A percentile compares a stretch with the other conserved stretches of the same genome.
phyloP scores from a whole-genome alignment of 768 basidiomycete species.

The Pisolithus orientalis region DNA sequence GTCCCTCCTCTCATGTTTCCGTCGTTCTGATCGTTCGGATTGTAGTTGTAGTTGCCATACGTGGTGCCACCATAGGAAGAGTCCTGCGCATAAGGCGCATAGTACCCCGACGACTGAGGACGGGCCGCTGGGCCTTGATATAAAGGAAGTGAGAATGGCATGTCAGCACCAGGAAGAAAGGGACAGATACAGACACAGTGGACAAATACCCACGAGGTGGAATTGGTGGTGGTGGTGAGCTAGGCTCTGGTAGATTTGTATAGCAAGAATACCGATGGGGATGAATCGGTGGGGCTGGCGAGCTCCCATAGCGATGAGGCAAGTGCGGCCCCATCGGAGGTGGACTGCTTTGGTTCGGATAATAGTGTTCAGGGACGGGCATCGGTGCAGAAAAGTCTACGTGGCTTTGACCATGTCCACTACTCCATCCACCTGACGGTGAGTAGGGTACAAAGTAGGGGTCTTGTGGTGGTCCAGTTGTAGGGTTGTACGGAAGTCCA shows the following conservation, averaged over 20 bases:
- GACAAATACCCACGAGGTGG: conserved; percentile 32
- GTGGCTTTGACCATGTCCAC: no score
- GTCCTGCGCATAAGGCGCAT: conserved; percentile 8
- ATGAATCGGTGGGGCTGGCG: background rate
- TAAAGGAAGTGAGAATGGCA: background rate
- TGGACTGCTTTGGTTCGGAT: background rate
- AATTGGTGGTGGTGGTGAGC: conserved; percentile 23
- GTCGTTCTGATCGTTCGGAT: background rate
- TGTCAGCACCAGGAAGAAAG: background rate
- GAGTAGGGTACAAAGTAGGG: background rate
- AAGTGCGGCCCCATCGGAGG: background rate
- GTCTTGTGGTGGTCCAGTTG: background rate
- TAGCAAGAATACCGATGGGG: background rate
- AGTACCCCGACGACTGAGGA: conserved; percentile 6
- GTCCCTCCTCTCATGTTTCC: conserved; percentile 2
- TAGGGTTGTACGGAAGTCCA: background rate
- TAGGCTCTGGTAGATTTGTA: conserved; percentile 3
- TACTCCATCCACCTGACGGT: background rate
- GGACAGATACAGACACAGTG: background rate
- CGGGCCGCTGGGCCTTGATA: conserved; percentile 5
- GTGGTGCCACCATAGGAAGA: background rate
- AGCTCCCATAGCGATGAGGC: background rate
- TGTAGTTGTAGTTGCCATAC: background rate
- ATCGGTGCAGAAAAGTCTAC: background rate
- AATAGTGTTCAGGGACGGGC: background rate